phyloP scores from a whole-genome alignment of 2,329 filamentous ascomycete genomes.

The Alternaria metachromatica region DNA sequence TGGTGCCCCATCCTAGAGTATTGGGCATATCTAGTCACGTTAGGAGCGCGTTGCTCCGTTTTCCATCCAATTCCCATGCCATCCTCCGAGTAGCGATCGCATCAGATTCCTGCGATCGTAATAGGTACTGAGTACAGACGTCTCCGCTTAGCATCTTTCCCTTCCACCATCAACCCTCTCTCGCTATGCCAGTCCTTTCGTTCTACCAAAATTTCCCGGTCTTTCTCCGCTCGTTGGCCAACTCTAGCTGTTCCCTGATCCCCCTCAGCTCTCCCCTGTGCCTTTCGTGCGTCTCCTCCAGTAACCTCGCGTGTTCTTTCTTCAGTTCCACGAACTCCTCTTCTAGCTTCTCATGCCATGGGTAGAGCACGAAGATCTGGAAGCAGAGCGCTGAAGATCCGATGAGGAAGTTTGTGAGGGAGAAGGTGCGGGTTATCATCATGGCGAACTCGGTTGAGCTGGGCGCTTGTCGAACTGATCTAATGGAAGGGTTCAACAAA shows the following conservation, averaged over 20 bases:
- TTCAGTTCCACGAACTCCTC: constrained; percentile 66
- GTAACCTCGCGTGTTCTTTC: constrained; percentile 58
- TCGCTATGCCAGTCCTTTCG: neutral
- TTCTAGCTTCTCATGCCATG: constrained; percentile 72
- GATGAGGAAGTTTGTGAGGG: constrained; percentile 70
- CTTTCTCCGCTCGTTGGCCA: constrained; percentile 19
- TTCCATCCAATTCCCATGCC: neutral
- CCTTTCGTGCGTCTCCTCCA: constrained; percentile 29
- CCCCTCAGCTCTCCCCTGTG: constrained; percentile 27
- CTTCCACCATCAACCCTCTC: neutral
- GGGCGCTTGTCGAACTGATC: too few species aligned
- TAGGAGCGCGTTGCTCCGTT: neutral
- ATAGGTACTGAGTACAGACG: too few species aligned
- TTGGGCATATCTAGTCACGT: neutral
- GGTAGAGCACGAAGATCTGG: constrained; percentile 73
- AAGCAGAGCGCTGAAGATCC: constrained; percentile 70
- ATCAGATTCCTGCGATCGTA: too few species aligned
- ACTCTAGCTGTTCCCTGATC: constrained; percentile 31
- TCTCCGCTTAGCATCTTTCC: too few species aligned
- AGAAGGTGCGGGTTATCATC: constrained; percentile 60
- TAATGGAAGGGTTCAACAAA: too few species aligned
- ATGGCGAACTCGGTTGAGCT: too few species aligned
- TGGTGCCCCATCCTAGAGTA: neutral
- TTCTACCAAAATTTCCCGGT: constrained; percentile 14
- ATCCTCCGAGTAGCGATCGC: neutral